Evolutionary conservation across 164 flowering plant genomes (phyloP).

Genomic region (Vitis labrusca): DNA sequence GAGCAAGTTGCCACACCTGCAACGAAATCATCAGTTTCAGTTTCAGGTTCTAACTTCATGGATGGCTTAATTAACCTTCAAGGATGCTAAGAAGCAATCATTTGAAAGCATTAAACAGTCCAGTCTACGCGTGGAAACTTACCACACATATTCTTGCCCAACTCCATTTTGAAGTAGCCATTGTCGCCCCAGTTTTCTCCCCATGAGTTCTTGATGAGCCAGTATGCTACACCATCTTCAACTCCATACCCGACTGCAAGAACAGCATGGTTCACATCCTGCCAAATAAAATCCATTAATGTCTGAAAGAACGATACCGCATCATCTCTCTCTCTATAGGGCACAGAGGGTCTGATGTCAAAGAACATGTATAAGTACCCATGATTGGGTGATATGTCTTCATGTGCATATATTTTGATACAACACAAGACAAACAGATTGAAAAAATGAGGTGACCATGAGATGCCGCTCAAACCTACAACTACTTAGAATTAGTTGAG

Average conservation of each 20-base stretch:
- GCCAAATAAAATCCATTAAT: conserved; percentile 18
- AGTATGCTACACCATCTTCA: conserved; percentile 78
- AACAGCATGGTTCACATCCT: conserved; percentile 99
- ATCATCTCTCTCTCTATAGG: no score
- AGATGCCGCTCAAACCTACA: not conserved
- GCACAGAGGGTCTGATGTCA: no score
- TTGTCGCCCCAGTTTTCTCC: conserved; percentile 82
- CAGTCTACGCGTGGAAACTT: conserved; percentile 25
- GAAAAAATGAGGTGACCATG: not conserved
- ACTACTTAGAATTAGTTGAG: not conserved
- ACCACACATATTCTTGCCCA: conserved; percentile 99
- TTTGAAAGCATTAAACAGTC: no score
- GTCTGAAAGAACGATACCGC: not conserved
- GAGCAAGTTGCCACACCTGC: conserved; percentile 97
- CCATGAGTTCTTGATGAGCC: conserved; percentile 99
- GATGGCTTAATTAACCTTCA: not conserved
- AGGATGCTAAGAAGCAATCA: no score
- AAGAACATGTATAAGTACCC: no score
- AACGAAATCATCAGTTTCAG: conserved; percentile 17
- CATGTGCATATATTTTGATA: not conserved
- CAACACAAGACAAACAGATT: not conserved
- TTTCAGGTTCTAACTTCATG: not conserved
- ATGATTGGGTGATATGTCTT: no score
- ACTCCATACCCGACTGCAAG: conserved; percentile 95
- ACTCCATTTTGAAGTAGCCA: conserved; percentile 97